These are phyloP conservation scores for Dinochytrium kinnereticum DNA, from an alignment of 371 early-diverging fungal species.

Conservation along the genomic window DNA sequence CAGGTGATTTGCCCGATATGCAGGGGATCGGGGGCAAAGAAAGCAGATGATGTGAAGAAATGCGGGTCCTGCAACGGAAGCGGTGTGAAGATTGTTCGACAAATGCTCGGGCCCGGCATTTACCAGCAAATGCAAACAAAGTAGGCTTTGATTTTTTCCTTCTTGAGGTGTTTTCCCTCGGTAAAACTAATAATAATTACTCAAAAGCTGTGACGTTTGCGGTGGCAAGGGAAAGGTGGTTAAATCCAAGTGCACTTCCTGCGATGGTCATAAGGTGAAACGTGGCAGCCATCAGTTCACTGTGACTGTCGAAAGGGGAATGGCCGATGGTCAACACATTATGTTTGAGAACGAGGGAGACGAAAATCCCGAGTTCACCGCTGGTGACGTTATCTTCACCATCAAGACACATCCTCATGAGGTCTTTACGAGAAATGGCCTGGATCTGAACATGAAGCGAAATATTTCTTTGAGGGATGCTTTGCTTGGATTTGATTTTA, in stretches of 20 bases:
- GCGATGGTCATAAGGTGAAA: slow-evolving; percentile 83
- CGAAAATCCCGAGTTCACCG: slow-evolving; percentile 80
- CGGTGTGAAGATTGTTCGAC: slow-evolving; percentile 81
- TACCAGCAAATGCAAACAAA: slow-evolving; percentile 91
- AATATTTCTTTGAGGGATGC: slow-evolving; percentile 53
- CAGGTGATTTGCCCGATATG: slow-evolving; percentile 93
- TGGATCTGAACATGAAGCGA: slow-evolving; percentile 50
- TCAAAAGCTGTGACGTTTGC: slow-evolving; percentile 79
- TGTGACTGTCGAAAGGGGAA: slow-evolving; percentile 85
- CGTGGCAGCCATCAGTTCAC: slow-evolving; percentile 83
- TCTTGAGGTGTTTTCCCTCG: background rate
- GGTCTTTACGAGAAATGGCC: slow-evolving; percentile 54
- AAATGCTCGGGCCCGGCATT: slow-evolving; percentile 90
- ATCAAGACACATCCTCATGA: slow-evolving; percentile 53
- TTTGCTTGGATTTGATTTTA: slow-evolving; percentile 52
- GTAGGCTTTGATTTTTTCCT: slow-evolving; percentile 45
- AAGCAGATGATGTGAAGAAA: slow-evolving; percentile 78
- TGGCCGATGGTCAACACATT: slow-evolving; percentile 79
- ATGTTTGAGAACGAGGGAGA: slow-evolving; percentile 91
- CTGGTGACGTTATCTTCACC: slow-evolving; percentile 60
- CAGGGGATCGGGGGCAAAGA: slow-evolving; percentile 90
- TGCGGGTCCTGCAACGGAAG: slow-evolving; percentile 82
- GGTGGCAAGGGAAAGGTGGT: slow-evolving; percentile 89
- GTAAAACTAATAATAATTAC: background rate
- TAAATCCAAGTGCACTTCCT: slow-evolving; percentile 76